Percentiles rank a stretch among this genome's conserved stretches.
Conservation (phyloP, 306 rosid species). For the Quercus dentata region DNA sequence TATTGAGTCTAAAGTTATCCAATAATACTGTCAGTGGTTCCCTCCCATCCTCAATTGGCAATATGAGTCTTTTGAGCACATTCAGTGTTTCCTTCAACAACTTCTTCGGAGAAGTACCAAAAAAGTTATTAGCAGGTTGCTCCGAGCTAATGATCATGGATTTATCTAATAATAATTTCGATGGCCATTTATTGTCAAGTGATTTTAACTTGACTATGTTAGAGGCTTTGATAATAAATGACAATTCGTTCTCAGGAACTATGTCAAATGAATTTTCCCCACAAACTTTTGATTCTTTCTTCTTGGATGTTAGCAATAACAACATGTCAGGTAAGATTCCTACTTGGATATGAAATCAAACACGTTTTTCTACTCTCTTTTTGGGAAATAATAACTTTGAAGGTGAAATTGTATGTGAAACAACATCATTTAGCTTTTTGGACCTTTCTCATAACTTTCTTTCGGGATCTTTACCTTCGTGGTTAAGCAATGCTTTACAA, state of each 20-base stretch:
- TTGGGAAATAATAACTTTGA: neutral
- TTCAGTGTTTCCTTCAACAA: neutral
- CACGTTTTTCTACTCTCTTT: fast-evolving
- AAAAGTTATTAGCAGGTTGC: no score
- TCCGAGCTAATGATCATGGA: fast-evolving
- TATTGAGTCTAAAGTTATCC: neutral
- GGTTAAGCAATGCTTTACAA: neutral
- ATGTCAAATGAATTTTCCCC: neutral
- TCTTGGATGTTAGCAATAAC: neutral
- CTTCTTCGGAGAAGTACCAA: neutral
- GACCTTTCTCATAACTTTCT: neutral
- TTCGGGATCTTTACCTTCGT: conserved; percentile 3
- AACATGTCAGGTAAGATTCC: neutral
- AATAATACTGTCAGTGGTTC: neutral
- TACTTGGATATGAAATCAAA: no score
- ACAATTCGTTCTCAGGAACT: neutral
- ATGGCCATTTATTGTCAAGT: neutral
- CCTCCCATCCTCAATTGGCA: neutral
- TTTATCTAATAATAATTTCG: neutral
- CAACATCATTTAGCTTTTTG: neutral
- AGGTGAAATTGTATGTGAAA: neutral
- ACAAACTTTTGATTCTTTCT: fast-evolving
- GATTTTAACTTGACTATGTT: neutral
- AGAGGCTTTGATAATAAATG: neutral
- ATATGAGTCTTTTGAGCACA: fast-evolving